Base-by-base conservation (phyloP, 305 asterid species). In the Plantago lanceolata region DNA sequence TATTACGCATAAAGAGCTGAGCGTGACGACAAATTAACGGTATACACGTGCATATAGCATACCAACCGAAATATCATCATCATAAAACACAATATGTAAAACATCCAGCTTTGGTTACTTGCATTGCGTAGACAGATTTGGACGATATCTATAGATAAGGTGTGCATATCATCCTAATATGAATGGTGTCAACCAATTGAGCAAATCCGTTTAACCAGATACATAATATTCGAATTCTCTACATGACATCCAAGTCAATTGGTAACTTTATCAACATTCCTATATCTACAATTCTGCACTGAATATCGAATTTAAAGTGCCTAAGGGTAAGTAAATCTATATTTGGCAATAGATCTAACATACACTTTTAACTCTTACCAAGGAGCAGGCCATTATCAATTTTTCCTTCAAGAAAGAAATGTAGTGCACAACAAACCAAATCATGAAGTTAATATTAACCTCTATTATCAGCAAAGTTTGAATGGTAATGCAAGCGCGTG, bases 381-480 rank as follows among this genome's bases (percentile, higher is more conserved):
- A 13, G 26, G 37, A 37, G 49, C 49, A 3, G 47, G 19, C 33
- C 4, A 19, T n/a, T 12, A 21, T 4, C 49, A 18, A 17, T 35
- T 40, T 35, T n/a, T 35, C 19, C 33, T 8, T 19, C 33, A 54
- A 24, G 37, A 11, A 33, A 5, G n/a, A 54, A 52, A 50, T 7
- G 2, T 20, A 24, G 40, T 18, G 29, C 19, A 19, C 16, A 57
- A 59, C 13, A 59, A 18, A 35, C 4, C 3, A 4, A 59, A 13
- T 0, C 7, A 33, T 37, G 2, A 59, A 19, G 50, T 33, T 18
- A 17, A 29, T 24, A 31, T 66, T 82, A 76, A 89, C 98, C 98
- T 87, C 89, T 85, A 81, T 88, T 85, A 81, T 93, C 97, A 0
- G 98, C 96, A 53, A 93, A 93, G 70, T 89, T 93, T 0, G 96